A percentile compares a stretch with the other conserved stretches of the same genome.
These are phyloP conservation scores for Rosa persica DNA, from an alignment of 306 rosid genomes.

Conservation along the genomic window DNA sequence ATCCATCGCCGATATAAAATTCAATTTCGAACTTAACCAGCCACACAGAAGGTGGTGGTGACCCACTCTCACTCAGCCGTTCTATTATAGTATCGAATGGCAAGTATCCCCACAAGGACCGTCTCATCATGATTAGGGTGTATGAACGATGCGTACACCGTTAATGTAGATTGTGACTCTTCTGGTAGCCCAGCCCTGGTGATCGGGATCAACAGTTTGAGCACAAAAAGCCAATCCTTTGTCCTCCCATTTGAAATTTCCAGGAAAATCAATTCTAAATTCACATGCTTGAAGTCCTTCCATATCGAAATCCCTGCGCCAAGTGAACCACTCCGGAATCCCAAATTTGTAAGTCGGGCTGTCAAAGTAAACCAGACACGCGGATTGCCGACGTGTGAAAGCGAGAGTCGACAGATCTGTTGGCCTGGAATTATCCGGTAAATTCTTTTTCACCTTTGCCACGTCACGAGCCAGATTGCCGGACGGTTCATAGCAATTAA, in stretches of 20 bases:
- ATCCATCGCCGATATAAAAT: no score
- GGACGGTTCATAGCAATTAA: no score
- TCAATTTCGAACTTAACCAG: background rate
- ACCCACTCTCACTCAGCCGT: background rate
- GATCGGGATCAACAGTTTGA: no score
- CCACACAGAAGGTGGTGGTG: background rate
- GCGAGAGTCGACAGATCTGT: background rate
- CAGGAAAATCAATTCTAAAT: background rate
- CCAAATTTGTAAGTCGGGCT: no score
- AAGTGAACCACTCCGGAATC: no score
- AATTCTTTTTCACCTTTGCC: no score
- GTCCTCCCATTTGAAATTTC: background rate
- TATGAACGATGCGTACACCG: no score
- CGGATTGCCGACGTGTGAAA: background rate
- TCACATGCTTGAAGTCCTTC: background rate
- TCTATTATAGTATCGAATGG: background rate
- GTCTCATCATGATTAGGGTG: no score
- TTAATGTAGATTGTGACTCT: background rate
- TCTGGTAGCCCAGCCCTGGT: no score
- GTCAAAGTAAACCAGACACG: fast-evolving
- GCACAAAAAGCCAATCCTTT: background rate
- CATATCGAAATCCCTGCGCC: no score
- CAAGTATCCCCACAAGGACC: background rate
- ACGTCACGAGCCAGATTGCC: no score
- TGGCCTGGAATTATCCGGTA: no score